Base-by-base conservation (phyloP, 2,329 filamentous ascomycete species). In the Lasiodiplodia hormozganensis region DNA sequence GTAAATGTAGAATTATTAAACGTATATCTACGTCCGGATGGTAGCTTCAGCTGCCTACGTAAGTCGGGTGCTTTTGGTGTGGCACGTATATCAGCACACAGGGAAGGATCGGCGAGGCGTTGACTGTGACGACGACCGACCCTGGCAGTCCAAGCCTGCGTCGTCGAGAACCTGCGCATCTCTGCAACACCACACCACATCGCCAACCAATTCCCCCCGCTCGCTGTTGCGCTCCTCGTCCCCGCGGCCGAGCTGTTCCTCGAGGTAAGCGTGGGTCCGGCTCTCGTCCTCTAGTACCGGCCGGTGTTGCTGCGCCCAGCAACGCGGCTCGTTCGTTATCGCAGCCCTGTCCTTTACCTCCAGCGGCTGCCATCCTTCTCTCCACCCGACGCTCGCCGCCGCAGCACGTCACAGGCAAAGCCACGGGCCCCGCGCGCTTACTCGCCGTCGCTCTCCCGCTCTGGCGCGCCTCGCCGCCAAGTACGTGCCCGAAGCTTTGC, bases 371-470 rank as follows among this genome's bases (percentile, higher is more conserved):
- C 47, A 38, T 64, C 60, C 40, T 31, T 18, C 40, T 62, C 58
- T 62, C 47, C 43, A 36, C 60, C 28, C 49, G 18, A 31, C 34
- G 14, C 60, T 34, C 60, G 51, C 47, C 31, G 60, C 47, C 43
- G 60, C 60, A 52, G 60, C 60, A 64, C 60, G 60, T 64, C 60
- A 64, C 47, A 64, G 60, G 43, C 60, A 64, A 64, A 64, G 60
- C 60, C 60, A 64, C 60, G 60, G 60, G 60, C 60, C 60, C 43
- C 60, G 60, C 60, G 60, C 60, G 60, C 60, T 64, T 64, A 64
- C 81, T 80, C 68, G 82, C 85, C 66, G 83, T 83, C 10, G 76
- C 78, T 1, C 82, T 81, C 1, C 69, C 76, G 23, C 70, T 72
- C 12, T 78, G 77, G 28, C 76, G 77, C 60, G 60, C 60, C 47